Evolutionary conservation across 495 filamentous ascomycete species (phyloP).

Genomic region (Daldinia childiae): DNA sequence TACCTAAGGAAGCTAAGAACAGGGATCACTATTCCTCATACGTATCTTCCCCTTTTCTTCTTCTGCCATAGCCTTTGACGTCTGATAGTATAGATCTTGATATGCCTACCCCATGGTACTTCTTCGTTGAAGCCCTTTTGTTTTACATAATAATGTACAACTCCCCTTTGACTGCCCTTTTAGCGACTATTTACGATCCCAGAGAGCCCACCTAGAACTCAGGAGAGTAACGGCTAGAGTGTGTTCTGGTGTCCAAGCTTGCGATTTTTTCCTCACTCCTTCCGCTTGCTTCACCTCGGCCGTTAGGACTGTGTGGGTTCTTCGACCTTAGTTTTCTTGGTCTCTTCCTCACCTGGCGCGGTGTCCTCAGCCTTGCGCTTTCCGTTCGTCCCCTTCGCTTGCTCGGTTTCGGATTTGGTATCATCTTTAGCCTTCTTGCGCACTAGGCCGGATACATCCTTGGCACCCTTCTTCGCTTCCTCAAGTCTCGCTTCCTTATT

Average conservation of each 20-base stretch:
- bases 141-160: constrained; percentile 19
- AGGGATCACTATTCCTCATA: not conserved
- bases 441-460: constrained; percentile 86
- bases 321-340: constrained; percentile 52
- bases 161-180: not conserved
- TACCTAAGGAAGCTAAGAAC: not conserved
- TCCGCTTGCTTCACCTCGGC: not conserved
- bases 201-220: not conserved
- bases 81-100: not conserved
- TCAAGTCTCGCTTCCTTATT: constrained; percentile 74
- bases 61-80: not conserved
- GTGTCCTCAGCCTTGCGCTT: constrained; percentile 61
- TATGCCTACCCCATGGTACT: not conserved
- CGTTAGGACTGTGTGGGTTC: constrained; percentile 20
- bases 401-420: constrained; percentile 42
- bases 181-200: not conserved
- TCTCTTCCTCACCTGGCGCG: constrained; percentile 47
- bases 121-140: not conserved
- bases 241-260: not conserved
- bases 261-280: not conserved
- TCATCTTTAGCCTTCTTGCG: constrained; percentile 72
- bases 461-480: constrained; percentile 81
- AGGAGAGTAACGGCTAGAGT: not conserved
- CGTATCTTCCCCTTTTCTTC: not conserved
- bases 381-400: constrained; percentile 44